phyloP scores from a whole-genome alignment of 2,329 filamentous ascomycete genomes.

The Exophiala phaeomuriformis region DNA sequence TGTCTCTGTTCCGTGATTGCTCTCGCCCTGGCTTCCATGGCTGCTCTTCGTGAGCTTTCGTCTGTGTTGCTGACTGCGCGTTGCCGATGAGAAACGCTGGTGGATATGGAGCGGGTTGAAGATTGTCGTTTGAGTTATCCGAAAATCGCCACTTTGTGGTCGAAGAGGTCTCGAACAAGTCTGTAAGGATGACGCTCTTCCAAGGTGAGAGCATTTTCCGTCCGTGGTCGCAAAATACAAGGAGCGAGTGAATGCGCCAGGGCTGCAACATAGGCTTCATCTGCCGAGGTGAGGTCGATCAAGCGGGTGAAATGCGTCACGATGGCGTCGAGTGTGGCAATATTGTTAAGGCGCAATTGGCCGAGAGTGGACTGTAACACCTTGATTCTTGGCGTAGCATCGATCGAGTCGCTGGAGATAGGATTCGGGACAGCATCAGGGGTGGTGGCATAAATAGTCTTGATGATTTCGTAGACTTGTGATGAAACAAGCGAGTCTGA shows the following conservation, averaged over 20 bases:
- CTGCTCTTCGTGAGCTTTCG: slow-evolving; percentile 85
- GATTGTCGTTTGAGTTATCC: slow-evolving; percentile 78
- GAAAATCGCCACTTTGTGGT: slow-evolving; percentile 92
- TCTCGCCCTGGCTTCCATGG: slow-evolving; percentile 88
- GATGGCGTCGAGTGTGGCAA: slow-evolving; percentile 94
- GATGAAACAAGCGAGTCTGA: slow-evolving; percentile 95
- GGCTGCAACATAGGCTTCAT: slow-evolving; percentile 71
- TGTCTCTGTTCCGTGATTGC: slow-evolving; percentile 66
- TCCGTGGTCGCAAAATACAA: slow-evolving; percentile 78
- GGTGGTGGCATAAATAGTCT: slow-evolving; percentile 87
- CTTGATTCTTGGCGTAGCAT: slow-evolving; percentile 55
- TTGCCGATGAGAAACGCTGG: slow-evolving; percentile 22
- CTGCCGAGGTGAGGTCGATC: slow-evolving; percentile 92
- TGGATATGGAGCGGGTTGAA: slow-evolving; percentile 28
- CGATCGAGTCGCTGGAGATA: slow-evolving; percentile 23
- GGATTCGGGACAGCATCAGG: slow-evolving; percentile 69
- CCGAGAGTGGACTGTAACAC: slow-evolving; percentile 94
- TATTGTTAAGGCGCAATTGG: slow-evolving; percentile 90
- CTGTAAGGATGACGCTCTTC: slow-evolving; percentile 91
- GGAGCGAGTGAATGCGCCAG: slow-evolving; percentile 71
- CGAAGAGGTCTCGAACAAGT: slow-evolving; percentile 82
- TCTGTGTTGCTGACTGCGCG: slow-evolving; percentile 69
- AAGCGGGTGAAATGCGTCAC: slow-evolving; percentile 97
- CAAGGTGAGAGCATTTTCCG: slow-evolving; percentile 84
- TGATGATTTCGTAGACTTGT: slow-evolving; percentile 97